Conservation (phyloP, 2,329 filamentous ascomycete species). For the Stachybotrys elegans region DNA sequence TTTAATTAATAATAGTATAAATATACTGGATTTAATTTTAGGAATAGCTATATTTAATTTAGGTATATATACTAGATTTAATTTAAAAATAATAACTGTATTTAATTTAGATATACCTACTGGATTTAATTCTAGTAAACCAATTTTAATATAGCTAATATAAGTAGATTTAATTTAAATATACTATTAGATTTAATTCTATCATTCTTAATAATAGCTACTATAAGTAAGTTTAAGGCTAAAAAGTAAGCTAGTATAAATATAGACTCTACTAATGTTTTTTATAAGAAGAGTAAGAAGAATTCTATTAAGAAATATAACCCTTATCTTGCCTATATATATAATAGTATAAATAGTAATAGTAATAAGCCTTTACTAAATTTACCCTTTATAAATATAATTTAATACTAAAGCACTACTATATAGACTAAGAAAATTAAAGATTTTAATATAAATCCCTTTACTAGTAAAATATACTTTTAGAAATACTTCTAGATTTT, state of each 20-base stretch:
- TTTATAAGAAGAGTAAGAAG: slow-evolving; percentile 39
- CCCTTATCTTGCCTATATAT: slow-evolving; percentile 88
- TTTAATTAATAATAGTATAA: no score
- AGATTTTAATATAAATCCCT: slow-evolving; percentile 77
- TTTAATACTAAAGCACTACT: slow-evolving; percentile 76
- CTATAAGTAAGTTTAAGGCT: slow-evolving; percentile 24
- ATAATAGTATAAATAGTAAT: slow-evolving; percentile 46
- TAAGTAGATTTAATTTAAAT: no score
- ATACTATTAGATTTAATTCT: no score
- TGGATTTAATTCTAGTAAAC: no score
- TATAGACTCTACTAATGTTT: slow-evolving; percentile 32
- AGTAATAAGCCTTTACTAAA: slow-evolving; percentile 27
- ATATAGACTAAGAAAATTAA: slow-evolving; percentile 69
- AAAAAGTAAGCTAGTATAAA: slow-evolving; percentile 42
- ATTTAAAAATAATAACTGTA: no score
- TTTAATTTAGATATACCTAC: no score
- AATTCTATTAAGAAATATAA: slow-evolving; percentile 49
- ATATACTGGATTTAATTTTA: no score
- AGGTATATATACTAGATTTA: no score
- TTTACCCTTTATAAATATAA: slow-evolving; percentile 60
- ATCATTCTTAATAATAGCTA: slow-evolving; percentile 29
- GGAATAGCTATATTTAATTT: no score
- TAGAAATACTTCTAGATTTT: slow-evolving; percentile 87
- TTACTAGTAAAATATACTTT: slow-evolving; percentile 73
- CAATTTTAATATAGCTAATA: no score